Evolutionary conservation across 495 filamentous ascomycete genomes (phyloP).

Genomic region (Penicillium canariense): DNA sequence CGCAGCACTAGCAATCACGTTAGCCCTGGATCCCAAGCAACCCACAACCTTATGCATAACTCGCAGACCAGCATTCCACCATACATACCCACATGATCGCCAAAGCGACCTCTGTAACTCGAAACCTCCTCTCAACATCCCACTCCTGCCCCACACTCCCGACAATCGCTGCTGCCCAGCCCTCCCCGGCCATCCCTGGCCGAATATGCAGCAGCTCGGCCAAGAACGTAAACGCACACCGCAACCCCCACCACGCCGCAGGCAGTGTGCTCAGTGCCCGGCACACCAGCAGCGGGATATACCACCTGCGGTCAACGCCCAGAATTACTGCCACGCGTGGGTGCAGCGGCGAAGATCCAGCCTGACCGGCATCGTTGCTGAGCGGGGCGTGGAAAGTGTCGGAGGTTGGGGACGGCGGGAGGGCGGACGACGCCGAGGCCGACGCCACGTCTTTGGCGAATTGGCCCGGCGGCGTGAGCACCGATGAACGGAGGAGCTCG

Average conservation of each 20-base stretch:
- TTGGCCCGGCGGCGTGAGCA: conserved; percentile 8
- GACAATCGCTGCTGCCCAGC: conserved; percentile 46
- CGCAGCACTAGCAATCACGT: conserved; percentile 57
- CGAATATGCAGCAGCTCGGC: conserved; percentile 52
- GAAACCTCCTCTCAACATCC: conserved; percentile 56
- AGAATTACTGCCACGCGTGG: conserved; percentile 64
- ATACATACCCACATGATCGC: conserved; percentile 80
- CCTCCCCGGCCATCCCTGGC: conserved; percentile 46
- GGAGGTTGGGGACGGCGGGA: conserved; percentile 37
- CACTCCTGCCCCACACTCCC: conserved; percentile 48
- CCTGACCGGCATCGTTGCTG: conserved; percentile 35
- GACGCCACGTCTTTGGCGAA: conserved; percentile 36
- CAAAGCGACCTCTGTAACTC: conserved; percentile 74
- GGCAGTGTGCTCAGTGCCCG: conserved; percentile 59
- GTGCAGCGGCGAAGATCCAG: conserved; percentile 45
- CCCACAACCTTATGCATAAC: too few relatives aligned
- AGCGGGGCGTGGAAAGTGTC: conserved; percentile 36
- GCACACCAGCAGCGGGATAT: conserved; percentile 60
- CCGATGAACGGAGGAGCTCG: conserved; percentile 17
- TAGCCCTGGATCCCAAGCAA: conserved; percentile 2
- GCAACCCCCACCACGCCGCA: conserved; percentile 60
- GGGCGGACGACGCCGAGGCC: conserved; percentile 18
- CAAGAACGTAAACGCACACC: conserved; percentile 58
- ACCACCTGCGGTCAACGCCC: conserved; percentile 60
- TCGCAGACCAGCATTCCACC: background rate